Percentiles rank a stretch among this genome's conserved stretches.
Evolutionary conservation across 2,329 filamentous ascomycete genomes (phyloP).

Genomic region (Trichophyton verrucosum): DNA sequence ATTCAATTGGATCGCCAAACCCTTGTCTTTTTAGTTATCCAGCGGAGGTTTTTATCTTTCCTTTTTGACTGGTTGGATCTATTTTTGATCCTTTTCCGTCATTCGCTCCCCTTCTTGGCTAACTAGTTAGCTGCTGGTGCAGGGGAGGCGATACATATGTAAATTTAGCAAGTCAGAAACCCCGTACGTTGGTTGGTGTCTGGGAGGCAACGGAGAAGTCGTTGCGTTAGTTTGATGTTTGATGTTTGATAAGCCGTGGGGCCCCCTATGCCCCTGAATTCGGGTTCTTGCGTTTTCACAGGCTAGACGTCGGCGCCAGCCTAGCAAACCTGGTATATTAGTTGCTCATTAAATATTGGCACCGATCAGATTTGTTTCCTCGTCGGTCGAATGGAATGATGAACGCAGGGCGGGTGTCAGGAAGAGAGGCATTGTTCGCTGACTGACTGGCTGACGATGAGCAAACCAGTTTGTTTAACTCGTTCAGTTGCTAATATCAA

Average conservation of each 20-base stretch:
- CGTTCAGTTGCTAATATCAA: neutral
- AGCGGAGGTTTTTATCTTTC: neutral
- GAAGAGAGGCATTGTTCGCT: neutral
- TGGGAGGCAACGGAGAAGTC: neutral
- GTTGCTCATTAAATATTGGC: neutral
- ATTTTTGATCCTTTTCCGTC: too few relatives aligned
- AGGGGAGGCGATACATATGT: neutral
- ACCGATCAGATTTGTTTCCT: neutral
- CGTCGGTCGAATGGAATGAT: neutral
- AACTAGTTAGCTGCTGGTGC: too few relatives aligned
- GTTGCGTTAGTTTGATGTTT: neutral
- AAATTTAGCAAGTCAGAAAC: too few relatives aligned
- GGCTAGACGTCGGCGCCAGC: neutral
- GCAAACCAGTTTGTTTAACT: neutral
- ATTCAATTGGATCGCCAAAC: neutral
- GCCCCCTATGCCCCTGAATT: neutral
- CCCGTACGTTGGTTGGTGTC: too few relatives aligned
- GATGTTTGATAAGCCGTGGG: conserved; percentile 1
- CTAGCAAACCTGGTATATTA: neutral
- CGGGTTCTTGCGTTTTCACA: neutral
- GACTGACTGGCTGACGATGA: neutral
- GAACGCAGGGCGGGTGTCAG: neutral
- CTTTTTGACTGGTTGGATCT: neutral
- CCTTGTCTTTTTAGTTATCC: neutral
- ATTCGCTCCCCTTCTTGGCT: too few relatives aligned